Evolutionary conservation across 192 early-diverging fungal species (phyloP).

Genomic region (Coemansia sp.): DNA sequence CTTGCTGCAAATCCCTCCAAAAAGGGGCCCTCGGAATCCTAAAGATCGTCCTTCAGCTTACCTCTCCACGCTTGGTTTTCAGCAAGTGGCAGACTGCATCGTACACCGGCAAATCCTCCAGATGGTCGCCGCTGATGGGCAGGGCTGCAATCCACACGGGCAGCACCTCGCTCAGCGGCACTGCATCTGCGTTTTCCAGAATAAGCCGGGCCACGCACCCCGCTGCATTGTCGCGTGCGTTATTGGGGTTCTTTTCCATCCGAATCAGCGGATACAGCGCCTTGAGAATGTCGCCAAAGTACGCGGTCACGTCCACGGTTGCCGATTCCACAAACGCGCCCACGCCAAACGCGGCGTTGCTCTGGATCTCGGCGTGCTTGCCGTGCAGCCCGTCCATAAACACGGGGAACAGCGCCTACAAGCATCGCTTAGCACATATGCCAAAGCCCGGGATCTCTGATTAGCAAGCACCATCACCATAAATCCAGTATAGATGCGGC

Average conservation of each 20-base stretch:
- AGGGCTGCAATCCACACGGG: conserved; percentile 64
- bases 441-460: too few relatives aligned
- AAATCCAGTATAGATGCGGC: too few relatives aligned
- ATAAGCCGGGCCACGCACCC: conserved; percentile 78
- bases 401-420: conserved; percentile 62
- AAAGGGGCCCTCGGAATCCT: too few relatives aligned
- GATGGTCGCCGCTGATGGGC: conserved; percentile 72
- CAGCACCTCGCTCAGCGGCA: conserved; percentile 69
- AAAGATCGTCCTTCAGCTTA: conserved; percentile 18
- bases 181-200: conserved; percentile 62
- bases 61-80: conserved; percentile 39
- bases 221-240: conserved; percentile 69
- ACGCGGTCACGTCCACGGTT: conserved; percentile 64
- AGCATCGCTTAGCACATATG: not conserved
- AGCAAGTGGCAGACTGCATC: conserved; percentile 67
- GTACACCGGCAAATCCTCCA: conserved; percentile 77
- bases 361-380: conserved; percentile 76
- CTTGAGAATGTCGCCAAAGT: conserved; percentile 62
- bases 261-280: conserved; percentile 66
- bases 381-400: conserved; percentile 72
- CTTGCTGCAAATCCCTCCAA: not conserved
- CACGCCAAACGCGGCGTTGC: conserved; percentile 81
- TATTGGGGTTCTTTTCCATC: conserved; percentile 39
- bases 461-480: too few relatives aligned
- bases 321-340: conserved; percentile 70